Evolutionary conservation across 2,329 filamentous ascomycete species (phyloP), one percentile per base, ranked within the genome.

Genomic region (Fusarium nygamai): DNA sequence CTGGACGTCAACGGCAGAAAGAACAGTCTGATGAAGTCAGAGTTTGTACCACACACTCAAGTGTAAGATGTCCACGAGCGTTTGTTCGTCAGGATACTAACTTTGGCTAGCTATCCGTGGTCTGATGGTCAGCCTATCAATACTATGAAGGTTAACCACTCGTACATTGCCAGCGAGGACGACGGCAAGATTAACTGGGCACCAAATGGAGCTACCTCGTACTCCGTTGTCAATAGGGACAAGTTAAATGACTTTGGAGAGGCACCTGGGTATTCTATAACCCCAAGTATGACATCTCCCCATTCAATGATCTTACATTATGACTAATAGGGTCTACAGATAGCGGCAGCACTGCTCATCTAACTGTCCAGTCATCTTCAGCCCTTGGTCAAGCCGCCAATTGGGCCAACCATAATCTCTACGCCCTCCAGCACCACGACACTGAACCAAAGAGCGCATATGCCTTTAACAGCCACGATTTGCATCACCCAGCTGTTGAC

Each of bases 401-500:
- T 31, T 90, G 85, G 83, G 85, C 87, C 7, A 84, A 83, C 24
- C 82, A 88, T 69, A 85, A 90, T 75, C 72, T 91, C 9, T 87
- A 85, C 75, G 82, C 89, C 27, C 84, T 87, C 5, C 81, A 82
- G 65, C 86, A 84, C 12, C 86, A 90, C 62, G 88, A 90, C 72
- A 86, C 84, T 1, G 88, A 90, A 78, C 86, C 86, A 3, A 80
- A 81, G 8, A 80, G 81, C 41, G 84, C 85, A 0, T 83, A 88
- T 43, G 79, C 85, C 2, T 82, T 83, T 64, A 88, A 89, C 72
- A 83, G 79, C 54, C 83, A 85, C 71, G 82, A 86, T 36, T 80
- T 83, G 1, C 44, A 81, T 7, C 83, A 88, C 59, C 88, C 88
- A 39, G 71, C 67, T 3, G 72, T 74, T 0, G 47, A 74, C 34